A percentile compares a stretch with the other conserved stretches of the same genome.
phyloP scores from a whole-genome alignment of 2,329 filamentous ascomycete species.

The Onygena corvina region DNA sequence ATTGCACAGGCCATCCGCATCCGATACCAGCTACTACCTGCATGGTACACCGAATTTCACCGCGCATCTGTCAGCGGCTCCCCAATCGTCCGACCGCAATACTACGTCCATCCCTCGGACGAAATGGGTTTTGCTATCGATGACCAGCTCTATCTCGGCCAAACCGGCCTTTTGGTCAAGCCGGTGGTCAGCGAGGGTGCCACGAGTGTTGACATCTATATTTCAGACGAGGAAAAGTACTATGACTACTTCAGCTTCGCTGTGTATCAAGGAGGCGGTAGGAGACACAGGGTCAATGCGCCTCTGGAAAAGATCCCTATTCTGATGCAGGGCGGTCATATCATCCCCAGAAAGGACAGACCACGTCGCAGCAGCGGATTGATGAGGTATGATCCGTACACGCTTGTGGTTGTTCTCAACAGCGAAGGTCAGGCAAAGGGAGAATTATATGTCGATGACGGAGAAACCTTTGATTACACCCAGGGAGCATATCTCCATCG shows the following conservation, averaged over 20 bases:
- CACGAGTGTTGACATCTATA: constrained; percentile 63
- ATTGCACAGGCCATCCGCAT: constrained; percentile 79
- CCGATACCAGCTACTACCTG: constrained; percentile 76
- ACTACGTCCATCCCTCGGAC: constrained; percentile 78
- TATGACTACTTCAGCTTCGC: constrained; percentile 93
- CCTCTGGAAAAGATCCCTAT: constrained; percentile 79
- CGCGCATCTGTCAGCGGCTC: constrained; percentile 70
- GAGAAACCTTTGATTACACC: constrained; percentile 81
- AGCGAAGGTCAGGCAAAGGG: constrained; percentile 62
- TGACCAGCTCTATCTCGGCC: constrained; percentile 84
- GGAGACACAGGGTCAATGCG: constrained; percentile 56
- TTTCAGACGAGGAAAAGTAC: constrained; percentile 79
- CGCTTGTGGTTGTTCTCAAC: constrained; percentile 64
- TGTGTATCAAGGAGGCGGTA: constrained; percentile 58
- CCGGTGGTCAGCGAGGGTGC: constrained; percentile 71
- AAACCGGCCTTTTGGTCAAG: constrained; percentile 81
- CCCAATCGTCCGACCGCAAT: constrained; percentile 83
- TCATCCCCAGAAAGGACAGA: constrained; percentile 79
- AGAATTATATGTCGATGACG: constrained; percentile 82
- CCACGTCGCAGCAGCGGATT: constrained; percentile 73
- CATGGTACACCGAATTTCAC: constrained; percentile 96
- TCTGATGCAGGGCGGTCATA: constrained; percentile 83
- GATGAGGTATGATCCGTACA: constrained; percentile 94
- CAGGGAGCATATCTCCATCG: constrained; percentile 81
- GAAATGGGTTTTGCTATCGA: constrained; percentile 81